phyloP scores from a whole-genome alignment of 495 filamentous ascomycete genomes.

The Choiromyces venosus region DNA sequence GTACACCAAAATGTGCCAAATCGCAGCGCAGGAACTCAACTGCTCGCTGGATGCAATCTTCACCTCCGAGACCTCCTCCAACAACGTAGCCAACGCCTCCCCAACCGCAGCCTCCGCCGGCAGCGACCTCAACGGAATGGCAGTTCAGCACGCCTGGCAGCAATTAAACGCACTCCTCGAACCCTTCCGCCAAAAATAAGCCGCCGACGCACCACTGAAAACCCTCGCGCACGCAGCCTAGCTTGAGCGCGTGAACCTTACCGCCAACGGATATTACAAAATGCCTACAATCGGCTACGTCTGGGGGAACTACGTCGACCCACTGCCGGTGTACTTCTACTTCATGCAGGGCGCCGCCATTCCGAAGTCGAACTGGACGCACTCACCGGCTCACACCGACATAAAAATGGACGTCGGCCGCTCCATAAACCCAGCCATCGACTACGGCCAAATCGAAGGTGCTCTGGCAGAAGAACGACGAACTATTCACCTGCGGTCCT shows the following conservation, averaged over 20 bases:
- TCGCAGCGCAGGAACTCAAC: slow-evolving; percentile 46
- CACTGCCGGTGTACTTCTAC: slow-evolving; percentile 93
- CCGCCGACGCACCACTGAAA: slow-evolving; percentile 67
- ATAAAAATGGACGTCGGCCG: too few relatives aligned
- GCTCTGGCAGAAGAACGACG: slow-evolving; percentile 49
- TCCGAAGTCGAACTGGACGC: slow-evolving; percentile 90
- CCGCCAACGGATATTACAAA: slow-evolving; percentile 91
- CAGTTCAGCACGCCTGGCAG: too few relatives aligned
- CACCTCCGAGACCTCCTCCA: too few relatives aligned
- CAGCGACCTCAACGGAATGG: too few relatives aligned
- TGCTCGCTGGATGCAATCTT: slow-evolving; percentile 42
- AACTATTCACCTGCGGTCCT: too few relatives aligned
- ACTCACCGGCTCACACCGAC: slow-evolving; percentile 77
- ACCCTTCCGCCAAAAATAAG: slow-evolving; percentile 77
- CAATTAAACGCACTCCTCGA: slow-evolving; percentile 75
- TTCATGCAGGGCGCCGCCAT: slow-evolving; percentile 89
- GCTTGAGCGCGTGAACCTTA: slow-evolving; percentile 91
- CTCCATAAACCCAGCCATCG: slow-evolving; percentile 86
- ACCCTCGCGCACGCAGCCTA: too few relatives aligned
- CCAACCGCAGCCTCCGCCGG: too few relatives aligned
- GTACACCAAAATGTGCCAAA: slow-evolving; percentile 47
- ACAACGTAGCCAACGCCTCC: too few relatives aligned
- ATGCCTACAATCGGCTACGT: slow-evolving; percentile 93
- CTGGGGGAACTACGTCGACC: too few relatives aligned
- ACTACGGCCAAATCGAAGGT: slow-evolving; percentile 95